phyloP scores from a whole-genome alignment of 495 filamentous ascomycete genomes.

The Apiosordaria backusii region DNA sequence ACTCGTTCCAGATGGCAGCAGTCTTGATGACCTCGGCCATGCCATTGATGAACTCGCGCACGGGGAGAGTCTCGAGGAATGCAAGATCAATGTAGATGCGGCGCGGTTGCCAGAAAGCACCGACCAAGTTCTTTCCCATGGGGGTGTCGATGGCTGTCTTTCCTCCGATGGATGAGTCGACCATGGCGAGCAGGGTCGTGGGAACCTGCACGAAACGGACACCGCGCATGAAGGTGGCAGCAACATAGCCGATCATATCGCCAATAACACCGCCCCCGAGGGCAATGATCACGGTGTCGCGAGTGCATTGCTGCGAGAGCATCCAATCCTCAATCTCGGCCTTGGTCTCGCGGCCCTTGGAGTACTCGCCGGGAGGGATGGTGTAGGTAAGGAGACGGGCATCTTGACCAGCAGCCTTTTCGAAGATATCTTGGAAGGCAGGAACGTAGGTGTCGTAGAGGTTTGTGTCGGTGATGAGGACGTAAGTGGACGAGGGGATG shows the following conservation, averaged over 20 bases:
- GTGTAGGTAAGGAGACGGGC: constrained; percentile 80
- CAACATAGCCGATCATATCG: constrained; percentile 95
- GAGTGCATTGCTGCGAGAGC: constrained; percentile 82
- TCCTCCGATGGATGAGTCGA: constrained; percentile 95
- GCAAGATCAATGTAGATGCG: constrained; percentile 91
- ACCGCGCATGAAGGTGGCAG: constrained; percentile 96
- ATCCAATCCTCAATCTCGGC: constrained; percentile 98
- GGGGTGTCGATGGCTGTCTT: constrained; percentile 98
- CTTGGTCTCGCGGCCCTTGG: constrained; percentile 89
- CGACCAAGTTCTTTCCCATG: constrained; percentile 94
- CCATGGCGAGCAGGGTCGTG: constrained; percentile 93
- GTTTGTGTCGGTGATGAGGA: constrained; percentile 95
- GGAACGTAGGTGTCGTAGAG: constrained; percentile 77
- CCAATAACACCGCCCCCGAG: constrained; percentile 97
- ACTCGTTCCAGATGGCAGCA: constrained; percentile 89
- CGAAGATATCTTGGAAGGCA: constrained; percentile 69
- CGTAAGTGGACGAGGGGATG: constrained; percentile 82
- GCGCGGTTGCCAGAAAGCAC: constrained; percentile 93
- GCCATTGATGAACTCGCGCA: constrained; percentile 94
- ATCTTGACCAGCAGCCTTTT: constrained; percentile 48
- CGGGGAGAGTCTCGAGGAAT: constrained; percentile 88
- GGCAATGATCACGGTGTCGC: constrained; percentile 92
- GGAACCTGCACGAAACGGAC: constrained; percentile 95
- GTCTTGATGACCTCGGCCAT: constrained; percentile 99
- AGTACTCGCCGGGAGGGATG: constrained; percentile 87